Conservation (phyloP, 2,329 filamentous ascomycete genomes). For the Sphaerostilbella broomeana region DNA sequence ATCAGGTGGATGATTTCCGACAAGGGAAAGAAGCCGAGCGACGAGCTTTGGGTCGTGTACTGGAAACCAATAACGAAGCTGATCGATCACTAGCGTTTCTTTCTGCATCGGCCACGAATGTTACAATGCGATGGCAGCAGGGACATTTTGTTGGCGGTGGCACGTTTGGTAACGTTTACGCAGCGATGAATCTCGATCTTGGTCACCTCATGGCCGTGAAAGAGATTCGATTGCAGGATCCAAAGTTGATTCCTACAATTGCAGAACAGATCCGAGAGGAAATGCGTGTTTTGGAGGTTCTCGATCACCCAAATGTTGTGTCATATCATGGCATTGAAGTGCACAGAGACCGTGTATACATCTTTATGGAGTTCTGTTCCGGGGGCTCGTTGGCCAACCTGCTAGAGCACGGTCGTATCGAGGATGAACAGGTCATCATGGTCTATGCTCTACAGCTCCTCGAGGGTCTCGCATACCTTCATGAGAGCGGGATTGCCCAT, state of each 20-base stretch:
- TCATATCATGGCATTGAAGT: constrained; percentile 98
- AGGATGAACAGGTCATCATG: constrained; percentile 96
- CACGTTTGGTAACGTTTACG: constrained; percentile 95
- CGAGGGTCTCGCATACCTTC: constrained; percentile 88
- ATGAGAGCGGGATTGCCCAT: constrained; percentile 86
- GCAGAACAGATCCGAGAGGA: constrained; percentile 92
- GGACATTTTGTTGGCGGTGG: constrained; percentile 97
- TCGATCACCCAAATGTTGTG: constrained; percentile 96
- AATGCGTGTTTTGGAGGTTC: constrained; percentile 90
- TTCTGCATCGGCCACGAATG: constrained; percentile 88
- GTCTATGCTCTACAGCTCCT: constrained; percentile 92
- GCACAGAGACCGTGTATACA: constrained; percentile 98
- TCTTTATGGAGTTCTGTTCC: constrained; percentile 99
- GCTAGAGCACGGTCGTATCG: constrained; percentile 91
- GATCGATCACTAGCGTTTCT: constrained; percentile 91
- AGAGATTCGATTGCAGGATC: constrained; percentile 94
- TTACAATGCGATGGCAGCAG: constrained; percentile 95
- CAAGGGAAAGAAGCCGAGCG: constrained; percentile 77
- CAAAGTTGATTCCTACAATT: constrained; percentile 89
- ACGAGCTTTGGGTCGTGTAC: constrained; percentile 79
- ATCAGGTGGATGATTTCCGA: constrained; percentile 69
- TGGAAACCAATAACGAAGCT: constrained; percentile 92
- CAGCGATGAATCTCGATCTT: constrained; percentile 93
- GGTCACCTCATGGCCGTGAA: constrained; percentile 98
- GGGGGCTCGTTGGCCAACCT: constrained; percentile 85